Evolutionary conservation across 495 filamentous ascomycete species (phyloP).

Genomic region (Pseudomonodictys pantanalensis): DNA sequence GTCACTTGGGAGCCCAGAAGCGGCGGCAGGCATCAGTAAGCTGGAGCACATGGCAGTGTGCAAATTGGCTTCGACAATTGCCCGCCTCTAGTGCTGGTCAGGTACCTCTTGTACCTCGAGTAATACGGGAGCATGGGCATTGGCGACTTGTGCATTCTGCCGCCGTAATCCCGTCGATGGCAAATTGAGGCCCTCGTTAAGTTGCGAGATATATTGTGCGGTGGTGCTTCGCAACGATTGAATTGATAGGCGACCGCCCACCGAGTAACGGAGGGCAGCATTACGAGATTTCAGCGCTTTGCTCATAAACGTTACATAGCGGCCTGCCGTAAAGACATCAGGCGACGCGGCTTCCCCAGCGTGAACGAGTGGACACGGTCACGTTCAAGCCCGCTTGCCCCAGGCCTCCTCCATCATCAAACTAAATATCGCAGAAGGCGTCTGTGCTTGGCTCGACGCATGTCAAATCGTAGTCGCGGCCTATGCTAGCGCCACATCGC

Average conservation of each 20-base stretch:
- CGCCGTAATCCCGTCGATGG: not conserved
- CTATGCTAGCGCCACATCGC: conserved; percentile 11
- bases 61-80: not conserved
- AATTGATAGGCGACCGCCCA: conserved; percentile 22
- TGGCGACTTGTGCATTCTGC: not conserved
- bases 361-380: not conserved
- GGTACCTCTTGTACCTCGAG: not conserved
- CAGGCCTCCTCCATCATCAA: conserved; percentile 1
- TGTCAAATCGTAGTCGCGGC: conserved; percentile 19
- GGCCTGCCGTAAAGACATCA: conserved; percentile 13
- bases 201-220: conserved; percentile 1
- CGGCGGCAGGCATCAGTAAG: not conserved
- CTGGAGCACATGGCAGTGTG: not conserved
- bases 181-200: not conserved
- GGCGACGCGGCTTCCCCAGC: not conserved
- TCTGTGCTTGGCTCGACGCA: conserved; percentile 18
- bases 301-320: not conserved
- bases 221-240: not conserved
- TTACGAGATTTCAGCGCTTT: conserved; percentile 10
- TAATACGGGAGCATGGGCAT: not conserved
- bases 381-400: conserved; percentile 2
- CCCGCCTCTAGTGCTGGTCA: not conserved
- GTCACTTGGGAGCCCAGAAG: not conserved
- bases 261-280: conserved; percentile 32
- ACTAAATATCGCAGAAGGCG: conserved; percentile 7